Conservation (phyloP, 495 filamentous ascomycete species). For the Neurospora sp. region DNA sequence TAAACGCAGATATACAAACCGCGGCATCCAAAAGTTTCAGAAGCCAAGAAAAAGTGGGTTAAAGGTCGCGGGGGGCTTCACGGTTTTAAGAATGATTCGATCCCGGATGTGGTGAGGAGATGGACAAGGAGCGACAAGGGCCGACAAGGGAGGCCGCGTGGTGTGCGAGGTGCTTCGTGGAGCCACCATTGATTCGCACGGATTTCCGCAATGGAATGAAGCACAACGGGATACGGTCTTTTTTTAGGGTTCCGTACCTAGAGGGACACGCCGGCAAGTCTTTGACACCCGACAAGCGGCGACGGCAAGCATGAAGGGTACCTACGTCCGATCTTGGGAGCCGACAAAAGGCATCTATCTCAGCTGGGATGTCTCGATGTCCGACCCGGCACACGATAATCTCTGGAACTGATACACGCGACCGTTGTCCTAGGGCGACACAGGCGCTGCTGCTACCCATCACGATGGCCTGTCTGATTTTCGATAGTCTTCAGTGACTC, state of each 20-base stretch:
- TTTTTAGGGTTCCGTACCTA: neutral
- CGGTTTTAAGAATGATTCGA: conserved; percentile 18
- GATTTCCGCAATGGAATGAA: neutral
- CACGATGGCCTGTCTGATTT: neutral
- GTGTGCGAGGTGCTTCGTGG: conserved; percentile 10
- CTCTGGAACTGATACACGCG: neutral
- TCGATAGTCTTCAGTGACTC: neutral
- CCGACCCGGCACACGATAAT: neutral
- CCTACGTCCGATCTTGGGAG: neutral
- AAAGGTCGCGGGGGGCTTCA: conserved; percentile 8
- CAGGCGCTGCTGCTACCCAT: neutral
- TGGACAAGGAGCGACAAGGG: neutral
- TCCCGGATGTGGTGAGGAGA: conserved; percentile 14
- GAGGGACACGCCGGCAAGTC: neutral
- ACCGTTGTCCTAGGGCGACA: neutral
- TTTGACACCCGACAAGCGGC: neutral
- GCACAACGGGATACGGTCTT: neutral
- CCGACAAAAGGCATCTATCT: neutral
- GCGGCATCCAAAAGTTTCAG: conserved; percentile 9
- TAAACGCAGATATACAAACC: neutral
- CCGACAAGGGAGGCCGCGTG: conserved; percentile 8
- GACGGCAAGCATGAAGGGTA: neutral
- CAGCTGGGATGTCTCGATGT: neutral
- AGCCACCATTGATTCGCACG: neutral
- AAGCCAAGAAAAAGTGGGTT: conserved; percentile 1